Percentiles rank a stretch among this genome's conserved stretches.
phyloP scores from a whole-genome alignment of 176 grass and related monocot genomes.

The Tillandsia fasciculata region DNA sequence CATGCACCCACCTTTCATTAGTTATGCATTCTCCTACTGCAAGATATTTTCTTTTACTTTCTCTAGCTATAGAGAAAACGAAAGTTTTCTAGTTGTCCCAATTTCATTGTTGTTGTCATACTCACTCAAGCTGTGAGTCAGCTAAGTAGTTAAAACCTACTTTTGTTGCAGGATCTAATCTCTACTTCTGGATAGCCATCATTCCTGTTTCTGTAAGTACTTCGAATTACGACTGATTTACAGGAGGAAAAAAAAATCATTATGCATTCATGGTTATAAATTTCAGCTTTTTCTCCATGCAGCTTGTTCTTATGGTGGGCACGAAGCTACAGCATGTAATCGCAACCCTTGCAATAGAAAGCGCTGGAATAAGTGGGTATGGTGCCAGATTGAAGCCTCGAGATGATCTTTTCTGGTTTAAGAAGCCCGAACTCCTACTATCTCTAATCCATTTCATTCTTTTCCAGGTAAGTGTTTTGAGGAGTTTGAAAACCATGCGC shows the following conservation, averaged over 20 bases:
- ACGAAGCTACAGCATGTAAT: conserved; percentile 94
- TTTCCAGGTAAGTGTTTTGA: conserved; percentile 51
- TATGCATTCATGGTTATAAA: neutral
- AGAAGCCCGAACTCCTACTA: conserved; percentile 86
- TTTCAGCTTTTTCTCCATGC: neutral
- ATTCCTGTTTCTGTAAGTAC: conserved; percentile 68
- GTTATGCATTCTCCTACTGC: neutral
- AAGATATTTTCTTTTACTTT: neutral
- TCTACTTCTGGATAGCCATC: conserved; percentile 99
- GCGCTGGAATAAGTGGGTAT: conserved; percentile 54
- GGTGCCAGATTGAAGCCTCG: conserved; percentile 60
- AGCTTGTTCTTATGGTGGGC: conserved; percentile 96
- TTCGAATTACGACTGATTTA: neutral
- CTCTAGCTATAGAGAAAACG: neutral
- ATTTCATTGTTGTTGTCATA: neutral
- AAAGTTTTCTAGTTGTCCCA: neutral
- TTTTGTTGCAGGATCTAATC: conserved; percentile 72
- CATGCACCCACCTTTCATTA: neutral
- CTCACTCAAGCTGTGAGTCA: neutral
- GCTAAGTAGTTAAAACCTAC: neutral
- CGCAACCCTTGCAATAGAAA: conserved; percentile 75
- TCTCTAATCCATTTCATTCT: conserved; percentile 93
- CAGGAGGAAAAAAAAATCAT: neutral
- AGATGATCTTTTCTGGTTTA: conserved; percentile 98
- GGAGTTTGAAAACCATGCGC: conserved; percentile 10